Evolutionary conservation across 108 stramenopile species (phyloP).

Genomic region (Nitzschia palea): DNA sequence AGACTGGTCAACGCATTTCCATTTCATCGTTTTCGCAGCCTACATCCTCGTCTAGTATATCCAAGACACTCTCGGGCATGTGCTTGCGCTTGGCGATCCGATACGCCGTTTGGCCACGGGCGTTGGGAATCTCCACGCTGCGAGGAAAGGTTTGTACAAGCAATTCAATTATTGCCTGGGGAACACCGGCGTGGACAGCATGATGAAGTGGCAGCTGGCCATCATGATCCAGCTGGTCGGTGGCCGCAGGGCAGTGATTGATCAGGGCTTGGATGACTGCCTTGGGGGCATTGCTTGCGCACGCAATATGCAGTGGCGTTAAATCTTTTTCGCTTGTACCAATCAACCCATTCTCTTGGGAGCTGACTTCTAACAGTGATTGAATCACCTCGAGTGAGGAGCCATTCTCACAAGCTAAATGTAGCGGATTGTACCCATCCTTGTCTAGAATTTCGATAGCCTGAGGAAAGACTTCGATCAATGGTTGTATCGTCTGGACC

Average conservation of each 20-base stretch:
- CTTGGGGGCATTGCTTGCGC: neutral
- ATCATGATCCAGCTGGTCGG: neutral
- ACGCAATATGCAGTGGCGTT: constrained; percentile 26
- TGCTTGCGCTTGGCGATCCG: neutral
- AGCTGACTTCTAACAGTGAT: constrained; percentile 3
- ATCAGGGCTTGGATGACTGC: neutral
- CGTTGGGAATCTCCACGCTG: neutral
- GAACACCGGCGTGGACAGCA: neutral
- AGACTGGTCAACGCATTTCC: no score
- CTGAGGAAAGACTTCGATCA: constrained; percentile 5
- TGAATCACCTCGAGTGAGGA: constrained; percentile 9
- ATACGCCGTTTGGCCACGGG: constrained; percentile 1
- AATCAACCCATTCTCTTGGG: neutral
- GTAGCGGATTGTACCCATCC: constrained; percentile 27
- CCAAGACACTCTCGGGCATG: constrained; percentile 8
- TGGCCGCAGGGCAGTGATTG: neutral
- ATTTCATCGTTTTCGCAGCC: no score
- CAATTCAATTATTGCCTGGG: neutral
- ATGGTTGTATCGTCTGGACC: neutral
- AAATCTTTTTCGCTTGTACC: neutral
- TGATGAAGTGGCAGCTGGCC: constrained; percentile 22
- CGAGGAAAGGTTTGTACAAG: constrained; percentile 9
- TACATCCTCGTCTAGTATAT: no score
- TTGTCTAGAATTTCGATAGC: constrained; percentile 1
- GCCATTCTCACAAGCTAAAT: constrained; percentile 28